phyloP scores from a whole-genome alignment of 495 filamentous ascomycete species.

The Podospora pseudoanserina region DNA sequence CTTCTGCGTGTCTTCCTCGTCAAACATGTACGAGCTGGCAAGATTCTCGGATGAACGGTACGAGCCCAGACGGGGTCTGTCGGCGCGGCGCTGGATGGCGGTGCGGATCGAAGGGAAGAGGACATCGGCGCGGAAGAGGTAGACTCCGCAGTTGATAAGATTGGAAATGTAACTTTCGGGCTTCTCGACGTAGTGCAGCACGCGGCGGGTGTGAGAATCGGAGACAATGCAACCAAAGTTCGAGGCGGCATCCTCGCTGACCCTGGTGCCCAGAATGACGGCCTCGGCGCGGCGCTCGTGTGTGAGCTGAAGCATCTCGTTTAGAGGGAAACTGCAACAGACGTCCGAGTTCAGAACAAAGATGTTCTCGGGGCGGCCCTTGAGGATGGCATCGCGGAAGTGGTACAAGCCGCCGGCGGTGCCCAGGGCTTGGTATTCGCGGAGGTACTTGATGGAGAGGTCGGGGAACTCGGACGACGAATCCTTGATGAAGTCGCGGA shows the following conservation, averaged over 20 bases:
- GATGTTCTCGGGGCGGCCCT: slow-evolving; percentile 88
- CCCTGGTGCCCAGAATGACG: slow-evolving; percentile 90
- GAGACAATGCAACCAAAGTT: slow-evolving; percentile 99
- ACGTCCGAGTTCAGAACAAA: slow-evolving; percentile 98
- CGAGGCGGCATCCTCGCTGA: slow-evolving; percentile 84
- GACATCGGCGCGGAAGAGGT: slow-evolving; percentile 90
- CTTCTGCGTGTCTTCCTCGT: slow-evolving; percentile 68
- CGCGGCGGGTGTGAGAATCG: slow-evolving; percentile 89
- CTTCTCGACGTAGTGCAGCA: slow-evolving; percentile 99
- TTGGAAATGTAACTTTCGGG: slow-evolving; percentile 98
- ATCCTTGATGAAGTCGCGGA: slow-evolving; percentile 97
- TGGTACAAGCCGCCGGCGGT: slow-evolving; percentile 97
- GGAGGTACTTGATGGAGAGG: slow-evolving; percentile 89
- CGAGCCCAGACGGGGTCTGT: slow-evolving; percentile 86
- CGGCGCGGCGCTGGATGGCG: slow-evolving; percentile 93
- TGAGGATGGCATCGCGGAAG: slow-evolving; percentile 98
- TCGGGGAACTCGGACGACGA: slow-evolving; percentile 78
- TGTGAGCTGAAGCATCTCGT: slow-evolving; percentile 90
- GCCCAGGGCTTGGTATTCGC: slow-evolving; percentile 94
- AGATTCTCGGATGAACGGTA: slow-evolving; percentile 96
- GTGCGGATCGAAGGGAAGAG: slow-evolving; percentile 95
- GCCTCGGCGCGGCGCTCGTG: slow-evolving; percentile 96
- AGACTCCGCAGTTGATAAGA: slow-evolving; percentile 98
- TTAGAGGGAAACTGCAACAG: slow-evolving; percentile 97
- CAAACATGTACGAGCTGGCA: slow-evolving; percentile 70